A percentile compares a stretch with the other conserved stretches of the same genome.
These are phyloP conservation scores for Salvia sclarea DNA, from an alignment of 305 asterid genomes.

Conservation along the genomic window DNA sequence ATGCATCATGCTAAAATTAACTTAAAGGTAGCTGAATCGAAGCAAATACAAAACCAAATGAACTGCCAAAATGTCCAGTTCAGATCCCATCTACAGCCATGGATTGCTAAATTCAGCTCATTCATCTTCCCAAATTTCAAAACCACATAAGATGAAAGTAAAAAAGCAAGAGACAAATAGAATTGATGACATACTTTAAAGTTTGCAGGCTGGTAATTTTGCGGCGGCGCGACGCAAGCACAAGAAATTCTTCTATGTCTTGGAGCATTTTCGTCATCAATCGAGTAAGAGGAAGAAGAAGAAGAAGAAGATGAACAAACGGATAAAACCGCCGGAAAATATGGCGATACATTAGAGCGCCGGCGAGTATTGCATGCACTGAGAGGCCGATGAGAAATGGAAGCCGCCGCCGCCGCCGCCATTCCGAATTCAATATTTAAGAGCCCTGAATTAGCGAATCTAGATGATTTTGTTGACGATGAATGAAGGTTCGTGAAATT, in stretches of 20 bases:
- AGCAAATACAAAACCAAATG: conserved; percentile 1
- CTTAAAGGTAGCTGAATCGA: background rate
- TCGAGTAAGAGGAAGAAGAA: too few species aligned
- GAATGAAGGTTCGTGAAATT: background rate
- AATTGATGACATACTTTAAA: conserved; percentile 29
- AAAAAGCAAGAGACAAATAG: background rate
- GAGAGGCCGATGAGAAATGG: conserved; percentile 30
- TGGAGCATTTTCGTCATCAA: conserved; percentile 23
- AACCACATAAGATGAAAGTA: background rate
- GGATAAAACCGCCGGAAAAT: conserved; percentile 24
- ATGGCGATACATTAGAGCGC: conserved; percentile 24
- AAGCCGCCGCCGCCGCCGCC: conserved; percentile 36
- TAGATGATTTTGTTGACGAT: background rate
- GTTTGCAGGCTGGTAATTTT: conserved; percentile 38
- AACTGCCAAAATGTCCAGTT: conserved; percentile 6
- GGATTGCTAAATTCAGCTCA: background rate
- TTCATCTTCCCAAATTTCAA: background rate
- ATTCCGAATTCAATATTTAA: conserved; percentile 12
- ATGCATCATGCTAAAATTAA: background rate
- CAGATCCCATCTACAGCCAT: background rate
- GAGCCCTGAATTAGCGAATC: background rate
- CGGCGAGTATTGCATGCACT: conserved; percentile 19
- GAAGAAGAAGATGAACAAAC: conserved; percentile 28
- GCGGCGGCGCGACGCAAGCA: conserved; percentile 50
- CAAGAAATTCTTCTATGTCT: conserved; percentile 41